Evolutionary conservation across 108 stramenopile genomes (phyloP).

Genomic region (Mayamaea pseudoterrestris): DNA sequence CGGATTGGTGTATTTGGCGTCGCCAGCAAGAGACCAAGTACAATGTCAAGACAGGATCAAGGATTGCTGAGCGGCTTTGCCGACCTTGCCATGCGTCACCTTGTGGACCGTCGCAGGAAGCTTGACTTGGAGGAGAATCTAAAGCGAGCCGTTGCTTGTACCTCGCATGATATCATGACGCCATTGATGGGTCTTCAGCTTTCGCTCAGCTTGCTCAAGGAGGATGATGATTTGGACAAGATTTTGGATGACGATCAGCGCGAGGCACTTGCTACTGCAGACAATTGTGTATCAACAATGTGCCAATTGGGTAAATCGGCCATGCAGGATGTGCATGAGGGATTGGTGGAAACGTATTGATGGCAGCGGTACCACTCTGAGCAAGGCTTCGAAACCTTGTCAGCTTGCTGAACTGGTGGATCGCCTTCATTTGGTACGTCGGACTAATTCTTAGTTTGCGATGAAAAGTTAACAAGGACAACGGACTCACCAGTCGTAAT

Average conservation of each 20-base stretch:
- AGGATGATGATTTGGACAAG: slow-evolving; percentile 11
- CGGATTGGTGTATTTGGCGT: slow-evolving; percentile 54
- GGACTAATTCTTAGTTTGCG: no score
- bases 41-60: slow-evolving; percentile 38
- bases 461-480: no score
- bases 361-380: neutral
- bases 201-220: slow-evolving; percentile 25
- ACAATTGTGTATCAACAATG: slow-evolving; percentile 25
- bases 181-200: slow-evolving; percentile 37
- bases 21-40: slow-evolving; percentile 35
- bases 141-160: slow-evolving; percentile 45
- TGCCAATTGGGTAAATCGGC: slow-evolving; percentile 27
- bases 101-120: slow-evolving; percentile 36
- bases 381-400: no score
- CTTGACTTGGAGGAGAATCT: slow-evolving; percentile 20
- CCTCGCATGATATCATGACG: slow-evolving; percentile 55
- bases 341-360: neutral
- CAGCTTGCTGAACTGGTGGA: slow-evolving; percentile 13
- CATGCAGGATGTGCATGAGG: slow-evolving; percentile 14
- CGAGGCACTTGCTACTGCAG: slow-evolving; percentile 20
- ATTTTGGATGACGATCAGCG: slow-evolving; percentile 16
- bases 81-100: slow-evolving; percentile 35
- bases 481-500: no score
- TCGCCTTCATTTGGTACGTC: slow-evolving; percentile 33
- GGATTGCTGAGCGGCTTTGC: slow-evolving; percentile 48